A percentile compares a stretch with the other conserved stretches of the same genome.
Evolutionary conservation across 306 rosid species (phyloP).

Genomic region (Glycine soja): DNA sequence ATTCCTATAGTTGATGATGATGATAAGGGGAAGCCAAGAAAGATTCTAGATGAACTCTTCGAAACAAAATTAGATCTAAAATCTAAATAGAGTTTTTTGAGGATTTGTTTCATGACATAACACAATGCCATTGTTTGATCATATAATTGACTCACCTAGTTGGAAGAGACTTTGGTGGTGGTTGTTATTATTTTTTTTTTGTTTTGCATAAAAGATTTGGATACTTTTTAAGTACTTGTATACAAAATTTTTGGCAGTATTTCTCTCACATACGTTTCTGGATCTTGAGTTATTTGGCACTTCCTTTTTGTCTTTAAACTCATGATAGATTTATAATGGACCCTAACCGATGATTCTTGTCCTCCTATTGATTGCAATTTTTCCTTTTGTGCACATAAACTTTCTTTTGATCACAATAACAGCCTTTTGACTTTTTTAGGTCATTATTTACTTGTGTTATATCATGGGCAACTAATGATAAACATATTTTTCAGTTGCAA

Average conservation of each 20-base stretch:
- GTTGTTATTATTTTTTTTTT: neutral
- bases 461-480: constrained; percentile 37
- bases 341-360: constrained; percentile 9
- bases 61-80: neutral
- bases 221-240: neutral
- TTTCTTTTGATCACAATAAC: constrained; percentile 23
- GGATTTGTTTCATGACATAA: constrained; percentile 7
- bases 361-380: neutral
- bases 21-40: constrained; percentile 7
- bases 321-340: constrained; percentile 19
- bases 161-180: neutral
- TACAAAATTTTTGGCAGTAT: constrained; percentile 1
- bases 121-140: constrained; percentile 9
- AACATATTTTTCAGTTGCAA: constrained; percentile 71
- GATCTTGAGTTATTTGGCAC: constrained; percentile 26
- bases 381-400: constrained; percentile 14
- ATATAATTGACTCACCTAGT: neutral
- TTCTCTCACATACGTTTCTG: constrained; percentile 2
- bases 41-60: constrained; percentile 17
- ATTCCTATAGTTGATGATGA: constrained; percentile 6
- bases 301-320: neutral
- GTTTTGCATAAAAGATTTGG: neutral
- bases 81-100: constrained; percentile 2
- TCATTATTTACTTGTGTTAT: constrained; percentile 37
- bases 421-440: constrained; percentile 26